A percentile compares a stretch with the other conserved stretches of the same genome.
phyloP scores from a whole-genome alignment of 2,329 filamentous ascomycete species.

The Cytospora mali region DNA sequence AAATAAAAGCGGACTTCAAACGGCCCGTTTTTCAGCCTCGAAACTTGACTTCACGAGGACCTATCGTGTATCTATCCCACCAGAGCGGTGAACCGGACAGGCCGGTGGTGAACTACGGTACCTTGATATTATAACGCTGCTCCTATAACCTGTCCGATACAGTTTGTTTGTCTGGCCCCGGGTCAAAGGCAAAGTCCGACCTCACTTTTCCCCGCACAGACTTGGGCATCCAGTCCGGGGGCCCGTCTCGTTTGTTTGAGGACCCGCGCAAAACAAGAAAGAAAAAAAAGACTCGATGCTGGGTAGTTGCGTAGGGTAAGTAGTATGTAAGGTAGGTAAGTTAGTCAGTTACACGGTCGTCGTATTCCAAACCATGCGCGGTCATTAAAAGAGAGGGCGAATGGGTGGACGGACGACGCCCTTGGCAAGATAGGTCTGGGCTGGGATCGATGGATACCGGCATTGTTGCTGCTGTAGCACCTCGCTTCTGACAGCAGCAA shows the following conservation, averaged over 20 bases:
- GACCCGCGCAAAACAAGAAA: not conserved
- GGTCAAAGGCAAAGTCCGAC: too few relatives aligned
- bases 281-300: not conserved
- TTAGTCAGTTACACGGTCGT: conserved; percentile 8
- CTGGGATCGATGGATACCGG: not conserved
- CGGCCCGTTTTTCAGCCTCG: not conserved
- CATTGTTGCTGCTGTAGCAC: conserved; percentile 1
- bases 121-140: conserved; percentile 7
- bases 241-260: not conserved
- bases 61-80: not conserved
- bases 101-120: conserved; percentile 8
- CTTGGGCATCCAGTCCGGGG: too few relatives aligned
- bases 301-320: too few relatives aligned
- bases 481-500: not conserved
- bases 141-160: not conserved
- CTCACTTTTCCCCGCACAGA: not conserved
- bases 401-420: not conserved
- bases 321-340: too few relatives aligned
- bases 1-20: not conserved
- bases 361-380: not conserved
- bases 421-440: not conserved
- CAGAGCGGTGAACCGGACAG: conserved; percentile 18
- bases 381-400: not conserved
- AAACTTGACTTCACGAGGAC: not conserved
- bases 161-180: too few relatives aligned